Conservation (phyloP, 352 stramenopile genomes). For the Phytophthora citricola region DNA sequence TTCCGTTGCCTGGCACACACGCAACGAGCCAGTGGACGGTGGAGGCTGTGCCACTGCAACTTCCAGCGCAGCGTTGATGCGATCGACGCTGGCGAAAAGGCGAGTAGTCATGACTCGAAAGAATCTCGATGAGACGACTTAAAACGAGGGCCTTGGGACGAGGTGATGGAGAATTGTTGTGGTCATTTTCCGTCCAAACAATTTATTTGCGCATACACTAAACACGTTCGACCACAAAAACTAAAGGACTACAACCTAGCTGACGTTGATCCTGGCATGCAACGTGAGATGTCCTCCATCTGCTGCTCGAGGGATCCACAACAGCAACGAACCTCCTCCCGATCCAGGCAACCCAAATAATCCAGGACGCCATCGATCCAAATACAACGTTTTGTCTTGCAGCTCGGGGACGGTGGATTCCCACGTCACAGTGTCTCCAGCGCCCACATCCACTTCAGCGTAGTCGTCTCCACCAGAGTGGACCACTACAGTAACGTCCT, state of each 20-base stretch:
- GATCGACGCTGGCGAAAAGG: no score
- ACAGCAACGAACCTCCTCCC: slow-evolving; percentile 40
- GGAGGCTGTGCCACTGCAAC: no score
- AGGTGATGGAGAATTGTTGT: no score
- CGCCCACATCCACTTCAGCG: slow-evolving; percentile 42
- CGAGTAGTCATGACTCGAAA: no score
- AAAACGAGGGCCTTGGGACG: no score
- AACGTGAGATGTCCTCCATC: slow-evolving; percentile 40
- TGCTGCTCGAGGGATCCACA: slow-evolving; percentile 44
- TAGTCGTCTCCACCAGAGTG: slow-evolving; percentile 43
- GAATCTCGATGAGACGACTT: no score
- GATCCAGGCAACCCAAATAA: slow-evolving; percentile 27
- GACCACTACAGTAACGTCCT: slow-evolving; percentile 28
- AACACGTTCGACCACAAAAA: background rate
- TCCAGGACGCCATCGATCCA: slow-evolving; percentile 60
- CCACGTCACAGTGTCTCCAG: slow-evolving; percentile 42
- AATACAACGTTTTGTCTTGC: slow-evolving; percentile 58
- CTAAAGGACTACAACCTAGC: slow-evolving; percentile 15
- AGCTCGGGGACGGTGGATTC: slow-evolving; percentile 39
- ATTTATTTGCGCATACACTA: no score
- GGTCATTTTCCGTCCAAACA: no score
- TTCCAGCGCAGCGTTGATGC: no score
- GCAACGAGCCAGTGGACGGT: background rate
- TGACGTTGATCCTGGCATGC: slow-evolving; percentile 50
- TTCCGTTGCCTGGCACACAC: slow-evolving; percentile 46